phyloP scores from a whole-genome alignment of 768 basidiomycete genomes.

The Botryobasidium botryosum region DNA sequence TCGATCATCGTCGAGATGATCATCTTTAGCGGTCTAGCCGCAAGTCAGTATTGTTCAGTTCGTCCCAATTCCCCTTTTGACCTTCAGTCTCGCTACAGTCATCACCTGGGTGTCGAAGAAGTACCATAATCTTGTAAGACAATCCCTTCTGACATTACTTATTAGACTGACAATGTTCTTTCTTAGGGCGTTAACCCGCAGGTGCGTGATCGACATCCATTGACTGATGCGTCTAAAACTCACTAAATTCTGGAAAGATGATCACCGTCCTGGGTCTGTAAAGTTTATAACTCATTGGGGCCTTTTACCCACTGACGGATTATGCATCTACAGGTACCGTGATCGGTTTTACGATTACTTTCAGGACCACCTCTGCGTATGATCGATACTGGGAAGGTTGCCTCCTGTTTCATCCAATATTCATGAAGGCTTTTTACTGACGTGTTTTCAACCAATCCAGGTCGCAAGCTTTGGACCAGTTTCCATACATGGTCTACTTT shows the following conservation, averaged over 20 bases:
- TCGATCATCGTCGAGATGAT: background rate
- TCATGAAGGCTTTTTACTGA: too few species aligned
- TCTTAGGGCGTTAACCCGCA: background rate
- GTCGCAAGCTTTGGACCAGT: too few species aligned
- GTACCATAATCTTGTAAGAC: background rate
- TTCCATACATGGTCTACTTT: too few species aligned
- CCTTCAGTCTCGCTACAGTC: background rate
- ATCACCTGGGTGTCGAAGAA: background rate
- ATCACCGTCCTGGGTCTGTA: constrained; percentile 41
- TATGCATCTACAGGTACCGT: too few species aligned
- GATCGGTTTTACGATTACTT: constrained; percentile 31
- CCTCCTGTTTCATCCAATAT: too few species aligned
- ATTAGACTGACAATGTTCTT: too few species aligned
- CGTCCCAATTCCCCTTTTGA: background rate
- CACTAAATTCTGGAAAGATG: constrained; percentile 30
- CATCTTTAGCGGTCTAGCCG: background rate
- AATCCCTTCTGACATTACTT: too few species aligned
- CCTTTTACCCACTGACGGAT: too few species aligned
- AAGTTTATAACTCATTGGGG: too few species aligned
- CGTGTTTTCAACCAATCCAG: too few species aligned
- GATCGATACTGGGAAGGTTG: constrained; percentile 43
- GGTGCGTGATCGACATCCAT: background rate
- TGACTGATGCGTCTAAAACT: background rate
- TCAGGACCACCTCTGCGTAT: constrained; percentile 56
- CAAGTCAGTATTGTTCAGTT: background rate